Base-by-base conservation (phyloP, 2,329 filamentous ascomycete species). In the Hypocreales sp. region DNA sequence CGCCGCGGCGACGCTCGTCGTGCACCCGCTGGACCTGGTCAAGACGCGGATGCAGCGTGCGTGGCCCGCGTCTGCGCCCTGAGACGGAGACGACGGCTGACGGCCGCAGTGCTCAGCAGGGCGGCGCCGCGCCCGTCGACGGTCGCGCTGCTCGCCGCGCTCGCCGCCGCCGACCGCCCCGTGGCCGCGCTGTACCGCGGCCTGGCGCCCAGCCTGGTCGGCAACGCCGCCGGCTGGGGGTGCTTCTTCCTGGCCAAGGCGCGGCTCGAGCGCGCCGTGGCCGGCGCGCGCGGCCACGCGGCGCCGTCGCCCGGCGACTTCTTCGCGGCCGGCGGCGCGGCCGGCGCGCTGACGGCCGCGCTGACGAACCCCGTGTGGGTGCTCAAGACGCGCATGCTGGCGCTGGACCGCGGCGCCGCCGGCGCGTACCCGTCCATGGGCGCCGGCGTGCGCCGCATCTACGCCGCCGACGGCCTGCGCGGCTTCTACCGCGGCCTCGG, bases 291-390 rank as follows among this genome's bases (percentile, higher is more conserved):
- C 18, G 32, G 27, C 24, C 28, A 27, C 18, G 15, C 31, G 10
- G 33, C 31, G 20, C 43, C 46, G 22, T 38, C 63, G 3, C 67
- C 72, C 5, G 60, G 61, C 15, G 83, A 93, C 51, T 93, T 86
- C 57, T 87, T 94, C 48, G 43, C 78, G 25, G 72, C 84, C 4
- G 86, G 80, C 19, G 79, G 60, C n/a, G 45, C 64, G 16, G 59
- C 66, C 37, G 86, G 87, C 17, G 61, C 78, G 12, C 52, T 81
- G 22, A 92, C 84, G 2, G 79, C 86, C 23, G 56, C 81, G 17
- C 64, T 87, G 38, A 95, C 90, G 17, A 95, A 95, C 48, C 90
- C 90, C 3, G 76, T 98, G 41, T 98, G 90, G 90, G 90, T 98
- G 3, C 73, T 98, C 50, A 95, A 95, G 61, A 95, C 87, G 7